Base-by-base conservation (phyloP, 495 filamentous ascomycete species). In the Oleoguttula mirabilis region DNA sequence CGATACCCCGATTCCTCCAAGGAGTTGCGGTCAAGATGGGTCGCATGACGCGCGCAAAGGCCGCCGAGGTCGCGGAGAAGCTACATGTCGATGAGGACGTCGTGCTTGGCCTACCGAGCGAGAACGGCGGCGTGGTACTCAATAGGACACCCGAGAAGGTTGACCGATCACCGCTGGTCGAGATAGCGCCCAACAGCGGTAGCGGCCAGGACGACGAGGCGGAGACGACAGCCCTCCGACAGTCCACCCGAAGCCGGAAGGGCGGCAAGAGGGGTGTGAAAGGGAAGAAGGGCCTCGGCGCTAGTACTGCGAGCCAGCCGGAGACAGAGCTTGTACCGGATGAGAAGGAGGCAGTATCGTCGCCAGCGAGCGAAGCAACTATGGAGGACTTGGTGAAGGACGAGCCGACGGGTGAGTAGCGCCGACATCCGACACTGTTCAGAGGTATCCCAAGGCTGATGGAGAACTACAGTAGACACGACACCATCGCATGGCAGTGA, bases 61-160 rank as follows among this genome's bases (percentile, higher is more conserved):
- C 49, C 28, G 44, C 43, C 5, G 39, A 52, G 28, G 32, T 52
- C 20, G 49, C 49, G 4, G 49, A 52, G 15, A 10, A 39, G 14
- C 27, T 47, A 19, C 49, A 52, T 20, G 27, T 52, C 15, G 49
- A 52, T 28, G 49, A 47, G 21, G 45, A 52, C 40, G 49, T 11
- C 10, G 23, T 45, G 4, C 45, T 48, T 5, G 45, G 39, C 2
- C 3, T 28, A 5, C 24, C 30, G 1, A 32, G 22, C 16, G 47
- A 51, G 3, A 19, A 37, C 24, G 11, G 32, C 23, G 6, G 40
- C 33, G 19, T 6, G 17, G 15, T 12, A n/a, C 12, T 32, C 20
- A 15, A 10, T 17, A n/a, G 16, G 36, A 47, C 45, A 10, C 49
- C 45, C 2, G 34, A 43, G 27, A 17, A 12, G 1, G 23, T 3